Percentiles rank a stretch among this genome's conserved stretches.
Evolutionary conservation across 2,329 filamentous ascomycete genomes (phyloP).

Genomic region (Clarireedia monteithiana): DNA sequence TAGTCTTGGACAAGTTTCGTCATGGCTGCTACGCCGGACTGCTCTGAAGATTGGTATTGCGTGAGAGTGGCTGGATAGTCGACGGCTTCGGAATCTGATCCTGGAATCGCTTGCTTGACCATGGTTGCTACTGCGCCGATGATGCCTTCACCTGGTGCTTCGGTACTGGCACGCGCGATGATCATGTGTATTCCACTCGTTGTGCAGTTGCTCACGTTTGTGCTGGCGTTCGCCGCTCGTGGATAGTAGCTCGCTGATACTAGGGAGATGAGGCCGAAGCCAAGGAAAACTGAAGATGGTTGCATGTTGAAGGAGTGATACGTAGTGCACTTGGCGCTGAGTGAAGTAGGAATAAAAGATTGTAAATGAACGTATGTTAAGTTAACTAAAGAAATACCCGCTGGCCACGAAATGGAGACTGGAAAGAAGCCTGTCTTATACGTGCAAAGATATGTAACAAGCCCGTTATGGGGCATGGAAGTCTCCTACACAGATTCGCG

Average conservation of each 20-base stretch:
- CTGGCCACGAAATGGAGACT: no score
- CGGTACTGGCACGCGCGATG: slow-evolving; percentile 30
- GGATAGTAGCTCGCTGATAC: background rate
- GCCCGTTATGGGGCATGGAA: no score
- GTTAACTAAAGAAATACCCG: no score
- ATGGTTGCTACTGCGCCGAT: slow-evolving; percentile 28
- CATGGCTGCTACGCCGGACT: slow-evolving; percentile 28
- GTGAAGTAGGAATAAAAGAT: background rate
- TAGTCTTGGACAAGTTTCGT: slow-evolving; percentile 27
- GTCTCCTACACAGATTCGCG: background rate
- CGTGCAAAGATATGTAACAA: no score
- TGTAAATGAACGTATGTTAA: no score
- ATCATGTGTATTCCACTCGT: slow-evolving; percentile 27
- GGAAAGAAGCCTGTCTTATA: no score
- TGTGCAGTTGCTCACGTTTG: background rate
- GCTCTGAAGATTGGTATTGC: slow-evolving; percentile 25
- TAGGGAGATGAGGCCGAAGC: background rate
- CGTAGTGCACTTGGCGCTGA: background rate
- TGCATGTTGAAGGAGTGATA: background rate
- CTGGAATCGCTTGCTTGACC: slow-evolving; percentile 26
- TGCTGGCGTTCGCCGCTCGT: background rate
- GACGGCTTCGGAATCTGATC: slow-evolving; percentile 30
- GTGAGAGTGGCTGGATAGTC: slow-evolving; percentile 27
- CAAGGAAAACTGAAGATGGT: background rate
- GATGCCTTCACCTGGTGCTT: slow-evolving; percentile 29